Conservation (phyloP, 768 basidiomycete species). For the Multifurca ochricompacta region DNA sequence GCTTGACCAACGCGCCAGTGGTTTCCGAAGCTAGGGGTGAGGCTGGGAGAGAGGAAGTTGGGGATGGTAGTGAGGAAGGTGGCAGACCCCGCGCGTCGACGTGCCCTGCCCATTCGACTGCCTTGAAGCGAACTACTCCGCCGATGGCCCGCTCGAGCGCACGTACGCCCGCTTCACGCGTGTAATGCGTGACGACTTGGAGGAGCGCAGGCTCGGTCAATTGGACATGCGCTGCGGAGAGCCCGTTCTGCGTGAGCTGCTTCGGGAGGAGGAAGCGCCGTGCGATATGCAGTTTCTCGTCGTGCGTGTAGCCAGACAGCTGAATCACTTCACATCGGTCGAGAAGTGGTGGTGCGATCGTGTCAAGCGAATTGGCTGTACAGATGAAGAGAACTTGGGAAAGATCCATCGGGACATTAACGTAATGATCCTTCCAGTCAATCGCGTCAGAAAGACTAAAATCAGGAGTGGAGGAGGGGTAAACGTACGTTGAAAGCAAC, state of each 20-base stretch:
- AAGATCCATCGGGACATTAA: slow-evolving; percentile 83
- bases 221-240: slow-evolving; percentile 50
- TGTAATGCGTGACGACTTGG: slow-evolving; percentile 71
- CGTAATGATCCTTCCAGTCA: slow-evolving; percentile 69
- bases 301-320: slow-evolving; percentile 77
- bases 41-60: not conserved
- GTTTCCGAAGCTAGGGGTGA: not conserved
- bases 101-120: slow-evolving; percentile 81
- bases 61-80: slow-evolving; percentile 13
- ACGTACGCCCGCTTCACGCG: slow-evolving; percentile 90
- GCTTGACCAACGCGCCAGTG: not conserved
- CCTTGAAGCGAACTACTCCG: slow-evolving; percentile 82
- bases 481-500: slow-evolving; percentile 62
- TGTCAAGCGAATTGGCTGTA: slow-evolving; percentile 85
- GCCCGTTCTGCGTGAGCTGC: slow-evolving; percentile 72
- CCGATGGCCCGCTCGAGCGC: slow-evolving; percentile 82
- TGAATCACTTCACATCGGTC: slow-evolving; percentile 89
- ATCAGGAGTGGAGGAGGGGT: not conserved
- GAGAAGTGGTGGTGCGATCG: slow-evolving; percentile 78
- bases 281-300: slow-evolving; percentile 89
- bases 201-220: slow-evolving; percentile 65
- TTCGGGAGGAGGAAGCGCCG: slow-evolving; percentile 83
- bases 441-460: not conserved
- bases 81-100: slow-evolving; percentile 33
- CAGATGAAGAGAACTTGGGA: slow-evolving; percentile 89